Conservation (phyloP, 2,329 filamentous ascomycete species). For the Colletotrichum sp. region DNA sequence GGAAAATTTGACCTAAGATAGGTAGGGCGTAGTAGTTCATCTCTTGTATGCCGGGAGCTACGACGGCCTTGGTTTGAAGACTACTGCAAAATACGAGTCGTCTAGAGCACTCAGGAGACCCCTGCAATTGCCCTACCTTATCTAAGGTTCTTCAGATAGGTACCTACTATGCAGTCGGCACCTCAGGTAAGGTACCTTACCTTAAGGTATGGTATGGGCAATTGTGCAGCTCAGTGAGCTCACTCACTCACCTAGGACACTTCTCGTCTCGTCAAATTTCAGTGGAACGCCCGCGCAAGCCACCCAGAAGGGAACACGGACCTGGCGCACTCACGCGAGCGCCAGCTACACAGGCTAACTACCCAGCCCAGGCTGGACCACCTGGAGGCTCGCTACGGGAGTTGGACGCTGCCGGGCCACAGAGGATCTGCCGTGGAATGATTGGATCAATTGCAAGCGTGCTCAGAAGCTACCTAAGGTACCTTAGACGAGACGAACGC, state of each 20-base stretch:
- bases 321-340: not conserved
- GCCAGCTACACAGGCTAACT: not conserved
- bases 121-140: not conserved
- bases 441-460: not conserved
- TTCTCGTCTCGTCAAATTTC: not conserved
- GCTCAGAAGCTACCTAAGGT: not conserved
- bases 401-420: not conserved
- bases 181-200: not conserved
- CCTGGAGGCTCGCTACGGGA: not conserved
- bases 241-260: not conserved
- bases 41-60: not conserved
- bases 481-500: not conserved
- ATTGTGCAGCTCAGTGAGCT: not conserved
- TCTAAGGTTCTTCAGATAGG: not conserved
- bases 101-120: not conserved
- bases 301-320: not conserved
- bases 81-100: not conserved
- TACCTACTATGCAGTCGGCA: not conserved
- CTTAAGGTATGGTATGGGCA: not conserved
- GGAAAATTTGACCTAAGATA: not conserved
- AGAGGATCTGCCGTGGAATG: not conserved
- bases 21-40: not conserved
- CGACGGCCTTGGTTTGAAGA: not conserved
- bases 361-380: not conserved
- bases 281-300: slow-evolving; percentile 18